phyloP scores from a whole-genome alignment of 2,329 filamentous ascomycete species.

The Xylariaceae sp. region DNA sequence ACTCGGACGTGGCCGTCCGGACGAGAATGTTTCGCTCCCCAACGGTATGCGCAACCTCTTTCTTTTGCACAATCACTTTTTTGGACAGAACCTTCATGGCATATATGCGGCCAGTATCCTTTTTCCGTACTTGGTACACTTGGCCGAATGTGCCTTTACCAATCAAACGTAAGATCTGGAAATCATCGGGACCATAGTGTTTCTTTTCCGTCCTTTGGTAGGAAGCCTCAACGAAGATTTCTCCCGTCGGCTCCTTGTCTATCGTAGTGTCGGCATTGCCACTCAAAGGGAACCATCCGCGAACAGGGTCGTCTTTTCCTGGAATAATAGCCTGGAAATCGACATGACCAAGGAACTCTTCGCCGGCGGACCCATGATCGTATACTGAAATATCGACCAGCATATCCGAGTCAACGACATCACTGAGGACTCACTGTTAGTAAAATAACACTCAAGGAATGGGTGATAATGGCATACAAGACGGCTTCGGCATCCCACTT shows the following conservation, averaged over 20 bases:
- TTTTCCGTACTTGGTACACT: constrained; percentile 97
- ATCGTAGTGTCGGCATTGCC: constrained; percentile 68
- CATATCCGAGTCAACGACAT: constrained; percentile 88
- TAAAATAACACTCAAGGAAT: neutral
- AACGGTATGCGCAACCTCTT: constrained; percentile 95
- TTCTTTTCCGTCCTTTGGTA: constrained; percentile 88
- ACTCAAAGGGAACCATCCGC: constrained; percentile 81
- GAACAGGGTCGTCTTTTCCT: constrained; percentile 67
- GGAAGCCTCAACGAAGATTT: constrained; percentile 81
- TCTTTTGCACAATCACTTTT: constrained; percentile 99
- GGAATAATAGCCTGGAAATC: constrained; percentile 68
- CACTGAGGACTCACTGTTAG: constrained; percentile 51
- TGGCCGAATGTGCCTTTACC: constrained; percentile 98
- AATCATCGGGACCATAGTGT: constrained; percentile 91
- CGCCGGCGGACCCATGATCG: constrained; percentile 73
- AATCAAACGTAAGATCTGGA: constrained; percentile 92
- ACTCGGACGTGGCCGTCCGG: constrained; percentile 91
- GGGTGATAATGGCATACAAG: constrained; percentile 67
- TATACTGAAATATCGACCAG: constrained; percentile 93
- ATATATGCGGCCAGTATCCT: constrained; percentile 92
- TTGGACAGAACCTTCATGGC: constrained; percentile 99
- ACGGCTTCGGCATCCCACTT: constrained; percentile 94
- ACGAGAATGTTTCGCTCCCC: constrained; percentile 97
- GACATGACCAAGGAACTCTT: constrained; percentile 89
- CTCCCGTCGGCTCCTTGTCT: constrained; percentile 77